Conservation (phyloP, 495 filamentous ascomycete species). For the Xylaria intraflava region DNA sequence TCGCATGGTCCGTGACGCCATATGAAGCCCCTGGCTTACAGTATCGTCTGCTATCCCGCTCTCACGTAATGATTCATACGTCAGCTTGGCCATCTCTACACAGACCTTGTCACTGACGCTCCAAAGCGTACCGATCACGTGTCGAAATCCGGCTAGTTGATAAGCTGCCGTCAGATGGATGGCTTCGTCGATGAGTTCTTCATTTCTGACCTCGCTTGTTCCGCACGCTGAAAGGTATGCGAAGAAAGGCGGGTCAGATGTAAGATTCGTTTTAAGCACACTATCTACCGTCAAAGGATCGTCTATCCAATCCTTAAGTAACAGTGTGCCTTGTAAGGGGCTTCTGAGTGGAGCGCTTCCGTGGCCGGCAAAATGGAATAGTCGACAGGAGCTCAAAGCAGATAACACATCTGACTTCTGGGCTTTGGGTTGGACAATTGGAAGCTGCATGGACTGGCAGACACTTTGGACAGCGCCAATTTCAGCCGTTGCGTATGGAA, state of each 20-base stretch:
- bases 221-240: slow-evolving; percentile 24
- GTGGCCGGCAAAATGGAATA: slow-evolving; percentile 25
- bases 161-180: slow-evolving; percentile 31
- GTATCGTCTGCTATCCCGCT: too few species aligned
- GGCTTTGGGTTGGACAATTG: not conserved
- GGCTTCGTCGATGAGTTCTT: slow-evolving; percentile 25
- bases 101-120: slow-evolving; percentile 14
- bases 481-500: not conserved
- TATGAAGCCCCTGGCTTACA: too few species aligned
- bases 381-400: slow-evolving; percentile 2
- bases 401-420: not conserved
- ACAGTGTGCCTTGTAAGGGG: slow-evolving; percentile 19
- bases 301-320: slow-evolving; percentile 1
- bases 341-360: slow-evolving; percentile 8
- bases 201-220: slow-evolving; percentile 18
- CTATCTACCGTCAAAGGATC: slow-evolving; percentile 19
- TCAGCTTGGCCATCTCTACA: slow-evolving; percentile 18
- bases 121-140: slow-evolving; percentile 32
- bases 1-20: too few species aligned
- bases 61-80: too few species aligned
- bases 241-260: slow-evolving; percentile 13
- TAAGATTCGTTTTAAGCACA: slow-evolving; percentile 16
- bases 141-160: slow-evolving; percentile 34
- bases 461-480: not conserved
- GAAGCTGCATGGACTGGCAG: not conserved